phyloP scores from a whole-genome alignment of 768 basidiomycete genomes.

The Amanita molliuscula region DNA sequence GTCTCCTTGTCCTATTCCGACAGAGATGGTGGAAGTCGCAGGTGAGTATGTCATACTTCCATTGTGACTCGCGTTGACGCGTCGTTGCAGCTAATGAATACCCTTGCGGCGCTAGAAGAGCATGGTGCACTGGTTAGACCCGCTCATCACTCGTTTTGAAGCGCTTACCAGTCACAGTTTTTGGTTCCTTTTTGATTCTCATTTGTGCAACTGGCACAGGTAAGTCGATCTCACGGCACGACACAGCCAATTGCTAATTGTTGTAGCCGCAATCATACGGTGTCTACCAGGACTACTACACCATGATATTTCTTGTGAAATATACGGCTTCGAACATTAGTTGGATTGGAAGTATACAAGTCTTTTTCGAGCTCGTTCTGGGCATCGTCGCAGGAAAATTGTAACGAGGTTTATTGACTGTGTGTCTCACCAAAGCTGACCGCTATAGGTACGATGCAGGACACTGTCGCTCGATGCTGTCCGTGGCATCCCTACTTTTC shows the following conservation, averaged over 20 bases:
- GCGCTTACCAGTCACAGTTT: background rate
- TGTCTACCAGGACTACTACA: constrained; percentile 9
- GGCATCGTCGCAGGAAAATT: constrained; percentile 8
- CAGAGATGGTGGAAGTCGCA: background rate
- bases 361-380: constrained; percentile 7
- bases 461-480: constrained; percentile 6
- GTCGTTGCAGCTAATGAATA: background rate
- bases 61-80: background rate
- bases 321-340: constrained; percentile 8
- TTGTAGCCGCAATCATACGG: constrained; percentile 6
- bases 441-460: constrained; percentile 8
- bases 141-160: background rate
- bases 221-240: background rate
- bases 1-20: background rate
- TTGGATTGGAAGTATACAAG: constrained; percentile 9
- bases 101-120: constrained; percentile 1
- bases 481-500: constrained; percentile 4
- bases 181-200: constrained; percentile 3
- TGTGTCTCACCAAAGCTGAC: background rate
- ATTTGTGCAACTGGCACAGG: constrained; percentile 2
- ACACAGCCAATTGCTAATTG: background rate
- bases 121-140: constrained; percentile 6
- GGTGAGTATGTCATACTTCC: background rate
- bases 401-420: background rate
- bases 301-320: background rate